Evolutionary conservation across 345 rosid species (phyloP).

Genomic region (Melaleuca quinquenervia): DNA sequence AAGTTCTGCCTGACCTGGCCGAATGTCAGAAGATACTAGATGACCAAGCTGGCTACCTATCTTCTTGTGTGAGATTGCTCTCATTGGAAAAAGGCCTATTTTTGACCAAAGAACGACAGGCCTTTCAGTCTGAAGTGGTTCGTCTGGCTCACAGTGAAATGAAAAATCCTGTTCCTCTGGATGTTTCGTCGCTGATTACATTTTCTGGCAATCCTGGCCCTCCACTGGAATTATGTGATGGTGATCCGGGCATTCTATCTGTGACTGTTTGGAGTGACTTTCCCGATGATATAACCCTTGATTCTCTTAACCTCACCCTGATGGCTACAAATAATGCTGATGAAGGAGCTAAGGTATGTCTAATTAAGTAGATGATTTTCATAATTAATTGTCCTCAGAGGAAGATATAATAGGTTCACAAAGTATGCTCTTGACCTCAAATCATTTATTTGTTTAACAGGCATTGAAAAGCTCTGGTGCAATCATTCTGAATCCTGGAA

Average conservation of each 20-base stretch:
- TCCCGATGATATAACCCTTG: slow-evolving; percentile 93
- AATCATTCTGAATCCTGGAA: slow-evolving; percentile 64
- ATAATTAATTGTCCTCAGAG: neutral
- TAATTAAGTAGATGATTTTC: neutral
- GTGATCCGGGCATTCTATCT: slow-evolving; percentile 84
- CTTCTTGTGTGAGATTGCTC: slow-evolving; percentile 86
- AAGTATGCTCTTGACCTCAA: neutral
- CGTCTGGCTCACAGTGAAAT: slow-evolving; percentile 89
- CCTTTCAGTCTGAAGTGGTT: slow-evolving; percentile 86
- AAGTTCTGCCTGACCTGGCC: slow-evolving; percentile 84
- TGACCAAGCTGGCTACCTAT: slow-evolving; percentile 92
- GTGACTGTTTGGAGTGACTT: slow-evolving; percentile 96
- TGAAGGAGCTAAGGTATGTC: slow-evolving; percentile 78
- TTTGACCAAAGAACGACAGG: slow-evolving; percentile 75
- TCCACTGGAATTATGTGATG: slow-evolving; percentile 83
- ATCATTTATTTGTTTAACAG: slow-evolving; percentile 31
- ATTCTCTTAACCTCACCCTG: slow-evolving; percentile 82
- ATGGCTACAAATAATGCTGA: slow-evolving; percentile 77
- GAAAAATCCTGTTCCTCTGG: slow-evolving; percentile 89
- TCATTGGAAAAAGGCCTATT: slow-evolving; percentile 83
- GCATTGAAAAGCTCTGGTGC: slow-evolving; percentile 68
- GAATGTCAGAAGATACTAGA: slow-evolving; percentile 89
- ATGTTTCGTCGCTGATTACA: slow-evolving; percentile 85
- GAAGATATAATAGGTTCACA: neutral
- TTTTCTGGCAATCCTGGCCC: slow-evolving; percentile 92